Evolutionary conservation across 768 basidiomycete species (phyloP), one percentile per base, ranked within the genome.

Genomic region (Inosperma sp.): DNA sequence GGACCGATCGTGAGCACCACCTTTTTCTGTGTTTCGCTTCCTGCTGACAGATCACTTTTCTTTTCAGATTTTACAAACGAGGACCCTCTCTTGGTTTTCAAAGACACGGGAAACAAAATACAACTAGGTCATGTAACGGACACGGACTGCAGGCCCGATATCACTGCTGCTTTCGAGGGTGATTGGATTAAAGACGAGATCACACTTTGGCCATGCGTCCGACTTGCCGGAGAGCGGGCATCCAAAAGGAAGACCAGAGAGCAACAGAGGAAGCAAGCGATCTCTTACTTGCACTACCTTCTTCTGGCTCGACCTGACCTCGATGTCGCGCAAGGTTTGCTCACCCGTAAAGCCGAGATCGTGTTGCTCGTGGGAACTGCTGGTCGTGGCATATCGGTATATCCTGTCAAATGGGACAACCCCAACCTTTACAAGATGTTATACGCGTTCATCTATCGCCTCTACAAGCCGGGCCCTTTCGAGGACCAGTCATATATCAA

Each of bases 41-140:
- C 29, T 7, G 43, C 43, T 14, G 17, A 30, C 17, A 8, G 7
- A 43, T 43, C 16, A 29, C n/a, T n/a, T 29, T 14, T 39, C 25
- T 23, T 8, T 43, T 44, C 14, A 43, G 43, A 44, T n/a, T 43
- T 43, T 19, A 13, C 42, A 6, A 13, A 14, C n/a, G 21, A 19
- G 7, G 41, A 43, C n/a, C n/a, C n/a, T 26, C 27, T 44, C 19
- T 30, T 44, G 29, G 43, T 6, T 17, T 44, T 44, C 29, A 44
- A 31, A 14, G 12, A 30, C 17, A 44, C 29, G 2, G 29, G 16
- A 21, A 7, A 21, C 29, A 44, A 21, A 7, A 7, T 30, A 4
- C 43, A 30, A 17, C 10, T 45, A 12, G 43, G 43, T 21, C 43
- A 45, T 31, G 43, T 45, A 30, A 31, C 43, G 3, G 43, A 45